A percentile compares a stretch with the other conserved stretches of the same genome.
These are phyloP conservation scores for Russula ochroleuca DNA, from an alignment of 768 basidiomycete species.

Conservation along the genomic window DNA sequence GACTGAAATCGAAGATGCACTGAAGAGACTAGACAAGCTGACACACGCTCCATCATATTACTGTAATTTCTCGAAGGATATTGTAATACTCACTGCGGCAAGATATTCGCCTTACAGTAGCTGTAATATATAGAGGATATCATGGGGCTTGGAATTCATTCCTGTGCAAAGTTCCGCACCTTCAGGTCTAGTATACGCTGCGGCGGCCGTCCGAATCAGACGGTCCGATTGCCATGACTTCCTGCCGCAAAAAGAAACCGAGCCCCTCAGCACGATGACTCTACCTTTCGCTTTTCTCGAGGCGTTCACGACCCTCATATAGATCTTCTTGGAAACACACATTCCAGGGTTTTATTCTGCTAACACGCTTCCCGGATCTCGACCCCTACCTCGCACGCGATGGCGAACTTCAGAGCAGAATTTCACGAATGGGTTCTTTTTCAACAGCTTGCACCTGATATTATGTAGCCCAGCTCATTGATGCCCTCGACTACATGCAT, in stretches of 20 bases:
- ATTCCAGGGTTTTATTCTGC: neutral
- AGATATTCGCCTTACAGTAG: no score
- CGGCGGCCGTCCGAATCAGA: no score
- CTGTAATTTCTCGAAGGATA: no score
- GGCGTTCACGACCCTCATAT: neutral
- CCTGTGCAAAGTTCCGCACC: no score
- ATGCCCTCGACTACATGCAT: constrained; percentile 90
- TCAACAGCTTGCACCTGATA: constrained; percentile 70
- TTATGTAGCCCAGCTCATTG: constrained; percentile 87
- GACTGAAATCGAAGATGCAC: no score
- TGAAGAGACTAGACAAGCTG: no score
- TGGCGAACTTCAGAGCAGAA: constrained; percentile 71
- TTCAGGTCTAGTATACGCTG: no score
- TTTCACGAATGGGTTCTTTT: constrained; percentile 80
- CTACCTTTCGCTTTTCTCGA: constrained; percentile 15
- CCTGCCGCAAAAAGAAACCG: neutral
- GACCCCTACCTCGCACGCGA: constrained; percentile 72
- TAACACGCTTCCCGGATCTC: constrained; percentile 49
- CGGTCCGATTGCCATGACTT: constrained; percentile 16
- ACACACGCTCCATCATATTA: no score
- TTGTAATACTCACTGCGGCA: no score
- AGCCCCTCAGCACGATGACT: neutral
- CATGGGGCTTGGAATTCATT: no score
- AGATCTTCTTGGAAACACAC: constrained; percentile 6
- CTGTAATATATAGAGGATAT: no score